Base-by-base conservation (phyloP, 352 stramenopile species). In the Phytophthora podocarpi region DNA sequence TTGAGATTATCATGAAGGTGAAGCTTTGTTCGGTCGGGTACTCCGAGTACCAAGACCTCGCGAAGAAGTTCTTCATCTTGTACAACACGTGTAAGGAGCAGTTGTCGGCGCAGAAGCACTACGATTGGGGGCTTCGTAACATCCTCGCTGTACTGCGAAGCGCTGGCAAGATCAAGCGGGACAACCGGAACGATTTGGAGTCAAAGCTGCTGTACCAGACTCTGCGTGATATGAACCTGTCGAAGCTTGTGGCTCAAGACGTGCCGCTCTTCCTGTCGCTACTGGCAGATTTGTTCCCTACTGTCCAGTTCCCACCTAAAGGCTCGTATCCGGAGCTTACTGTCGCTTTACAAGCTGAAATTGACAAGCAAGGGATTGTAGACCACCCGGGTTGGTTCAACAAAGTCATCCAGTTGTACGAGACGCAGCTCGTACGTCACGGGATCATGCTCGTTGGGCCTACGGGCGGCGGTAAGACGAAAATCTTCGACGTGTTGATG, bases 381-480 rank as follows among this genome's bases (percentile, higher is more conserved):
- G 76, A 96, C 37, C 88, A 97, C 62, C 35, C 82, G 0, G 80
- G 82, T 5, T 98, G 93, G 91, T 80, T 96, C 46, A 91, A 95
- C 62, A 99, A 99, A 73, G 93, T 99, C 47, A 98, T 99, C 40
- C 92, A 98, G 62, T 76, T 99, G 16, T 99, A 99, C 67, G 97
- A 99, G 59, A 99, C 97, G 2, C 97, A 98, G 49, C 88, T 98
- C 15, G 97, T 99, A 42, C 85, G 97, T 15, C 97, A 99, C 65
- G 97, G 97, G 7, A 99, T 99, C 76, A 99, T 99, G 97, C 80
- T 99, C n/a, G 95, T 99, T 8, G 97, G 97, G 5, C 97, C 97
- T 0, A 97, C 94, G 1, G 97, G 97, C 13, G 97, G 97, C 34
- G 97, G 97, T 16, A 99, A 99, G 78, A 99, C 96, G 2, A 97